Evolutionary conservation across 208 protist species (phyloP), one percentile per base, ranked within the genome.

Genomic region (Acanthamoeba healyi): DNA sequence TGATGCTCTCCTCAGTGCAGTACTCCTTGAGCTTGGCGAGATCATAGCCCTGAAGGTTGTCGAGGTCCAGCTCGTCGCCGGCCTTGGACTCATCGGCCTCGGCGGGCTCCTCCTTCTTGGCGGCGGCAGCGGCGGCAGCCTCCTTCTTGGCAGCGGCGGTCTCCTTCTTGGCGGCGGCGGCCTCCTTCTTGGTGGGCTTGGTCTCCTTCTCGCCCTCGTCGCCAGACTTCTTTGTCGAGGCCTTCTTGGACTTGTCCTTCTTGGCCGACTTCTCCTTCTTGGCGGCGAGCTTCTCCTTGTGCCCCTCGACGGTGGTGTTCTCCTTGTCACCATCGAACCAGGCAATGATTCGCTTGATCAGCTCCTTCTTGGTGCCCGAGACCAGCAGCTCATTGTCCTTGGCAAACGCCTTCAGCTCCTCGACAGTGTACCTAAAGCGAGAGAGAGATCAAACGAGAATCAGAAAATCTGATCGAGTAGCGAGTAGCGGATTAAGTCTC

Each of bases 391-490:
- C 49, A 15, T 95, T 65, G 6, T 94, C 58, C 63, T 58, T 56
- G 70, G 88, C 90, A 38, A 61, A 95, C n/a, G 61, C 92, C 42
- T 22, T 14, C 1, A 96, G 34, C 67, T 96, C 95, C 32, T 94
- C 94, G 0, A 94, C 14, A 19, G 94, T 84, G 79, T 87, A 87
- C 67, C 67, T 36, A 29, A 51, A 51, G 34, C 14, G 42, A 38
- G 34, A 29, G 42, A n/a, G 7, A 34, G 19, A 34, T 29, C 22
- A 4, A 42, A 2, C n/a, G n/a, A n/a, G n/a, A n/a, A 7, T 36
- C 19, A 22, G n/a, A 4, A 82, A 34, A 6, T 58, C 9, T 10
- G 19, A 86, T 19, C 26, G 38, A 86, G 38, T 6, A 2, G 26
- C 9, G 4, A 58, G 19, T 1, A n/a, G 19, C 0, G 19, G 4